Percentiles rank a stretch among this genome's conserved stretches.
These are phyloP conservation scores for Umbelopsis sp. DNA, from an alignment of 192 early-diverging fungal species.

Conservation along the genomic window DNA sequence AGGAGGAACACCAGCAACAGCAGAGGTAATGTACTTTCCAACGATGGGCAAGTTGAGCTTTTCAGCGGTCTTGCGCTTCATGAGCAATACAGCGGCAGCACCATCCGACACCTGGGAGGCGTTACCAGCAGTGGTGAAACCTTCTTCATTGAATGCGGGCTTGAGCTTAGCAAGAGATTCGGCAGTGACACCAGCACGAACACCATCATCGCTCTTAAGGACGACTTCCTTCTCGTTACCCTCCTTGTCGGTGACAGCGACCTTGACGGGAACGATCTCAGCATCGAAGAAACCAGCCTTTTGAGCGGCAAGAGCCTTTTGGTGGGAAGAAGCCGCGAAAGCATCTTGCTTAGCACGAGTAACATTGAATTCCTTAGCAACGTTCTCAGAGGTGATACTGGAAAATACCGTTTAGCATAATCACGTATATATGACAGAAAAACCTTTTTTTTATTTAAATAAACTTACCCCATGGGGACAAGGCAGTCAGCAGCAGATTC, in stretches of 20 bases:
- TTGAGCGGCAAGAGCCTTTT: conserved; percentile 85
- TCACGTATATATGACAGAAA: conserved; percentile 5
- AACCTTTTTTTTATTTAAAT: background rate
- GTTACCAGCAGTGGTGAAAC: conserved; percentile 91
- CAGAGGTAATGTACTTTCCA: conserved; percentile 85
- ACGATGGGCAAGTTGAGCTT: conserved; percentile 82
- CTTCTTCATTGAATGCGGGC: conserved; percentile 83
- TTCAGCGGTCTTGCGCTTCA: conserved; percentile 89
- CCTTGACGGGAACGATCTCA: conserved; percentile 87
- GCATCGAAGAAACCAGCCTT: conserved; percentile 87
- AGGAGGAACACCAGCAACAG: conserved; percentile 90
- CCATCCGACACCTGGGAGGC: conserved; percentile 98
- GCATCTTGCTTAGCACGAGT: conserved; percentile 89
- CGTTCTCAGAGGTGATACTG: conserved; percentile 95
- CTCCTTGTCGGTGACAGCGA: conserved; percentile 75
- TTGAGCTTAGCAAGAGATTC: conserved; percentile 83
- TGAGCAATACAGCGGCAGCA: conserved; percentile 93
- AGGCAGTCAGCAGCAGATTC: conserved; percentile 82
- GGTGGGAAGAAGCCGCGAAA: conserved; percentile 86
- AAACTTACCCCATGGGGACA: conserved; percentile 74
- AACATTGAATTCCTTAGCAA: conserved; percentile 85
- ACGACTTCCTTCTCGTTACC: conserved; percentile 68
- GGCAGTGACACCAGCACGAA: conserved; percentile 77
- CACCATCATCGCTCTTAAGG: conserved; percentile 90
- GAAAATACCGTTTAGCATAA: background rate